These are phyloP conservation scores for Trametes polyzona DNA, from an alignment of 1,284 basidiomycete species.

Conservation along the genomic window DNA sequence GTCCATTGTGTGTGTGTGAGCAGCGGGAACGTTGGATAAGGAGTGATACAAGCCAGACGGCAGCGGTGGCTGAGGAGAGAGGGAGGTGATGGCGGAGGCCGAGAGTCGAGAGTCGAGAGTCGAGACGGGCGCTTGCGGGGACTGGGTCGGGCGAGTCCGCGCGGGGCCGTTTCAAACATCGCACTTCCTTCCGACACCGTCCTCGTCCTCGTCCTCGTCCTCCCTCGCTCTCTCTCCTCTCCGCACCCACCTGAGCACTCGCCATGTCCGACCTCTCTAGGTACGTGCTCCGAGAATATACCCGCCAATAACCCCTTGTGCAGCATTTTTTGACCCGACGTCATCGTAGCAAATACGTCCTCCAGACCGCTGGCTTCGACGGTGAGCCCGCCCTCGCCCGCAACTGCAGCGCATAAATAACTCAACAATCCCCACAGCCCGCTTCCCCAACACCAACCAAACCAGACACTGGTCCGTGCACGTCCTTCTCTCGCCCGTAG, in stretches of 20 bases:
- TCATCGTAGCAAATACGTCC: slow-evolving; percentile 71
- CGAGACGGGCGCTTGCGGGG: slow-evolving; percentile 11
- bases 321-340: slow-evolving; percentile 12
- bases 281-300: slow-evolving; percentile 40
- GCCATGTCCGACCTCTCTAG: slow-evolving; percentile 72
- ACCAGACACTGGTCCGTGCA: slow-evolving; percentile 85
- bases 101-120: background rate
- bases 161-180: slow-evolving; percentile 14
- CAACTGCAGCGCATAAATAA: background rate
- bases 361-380: slow-evolving; percentile 88
- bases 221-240: slow-evolving; percentile 5
- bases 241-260: slow-evolving; percentile 20
- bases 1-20: slow-evolving; percentile 66
- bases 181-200: slow-evolving; percentile 25
- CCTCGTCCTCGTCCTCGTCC: background rate
- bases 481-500: background rate
- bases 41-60: background rate
- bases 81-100: background rate
- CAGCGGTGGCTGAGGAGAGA: background rate
- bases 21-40: background rate
- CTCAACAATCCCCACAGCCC: slow-evolving; percentile 51
- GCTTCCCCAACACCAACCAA: slow-evolving; percentile 97
- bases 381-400: slow-evolving; percentile 46
- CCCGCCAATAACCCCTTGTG: slow-evolving; percentile 10
- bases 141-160: slow-evolving; percentile 22